These are phyloP conservation scores for Venturia effusa DNA, from an alignment of 2,329 filamentous ascomycete genomes.

Conservation along the genomic window DNA sequence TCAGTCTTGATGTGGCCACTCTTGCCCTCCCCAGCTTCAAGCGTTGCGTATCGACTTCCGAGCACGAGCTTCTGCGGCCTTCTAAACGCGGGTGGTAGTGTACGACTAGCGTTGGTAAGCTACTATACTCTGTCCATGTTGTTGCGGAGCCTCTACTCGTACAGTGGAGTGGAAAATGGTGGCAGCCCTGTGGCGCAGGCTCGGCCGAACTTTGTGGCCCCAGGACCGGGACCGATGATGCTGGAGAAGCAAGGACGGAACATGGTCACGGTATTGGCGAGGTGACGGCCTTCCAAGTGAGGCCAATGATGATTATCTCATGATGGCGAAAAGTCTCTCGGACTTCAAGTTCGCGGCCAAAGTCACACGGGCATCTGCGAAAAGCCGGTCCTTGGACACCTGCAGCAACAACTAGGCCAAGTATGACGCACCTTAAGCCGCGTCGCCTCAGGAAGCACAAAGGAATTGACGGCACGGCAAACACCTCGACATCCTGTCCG, in stretches of 20 bases:
- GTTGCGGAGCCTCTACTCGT: not conserved
- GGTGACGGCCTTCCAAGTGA: not conserved
- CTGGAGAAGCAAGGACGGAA: not conserved
- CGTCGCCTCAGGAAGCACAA: not conserved
- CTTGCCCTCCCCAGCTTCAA: slow-evolving; percentile 49
- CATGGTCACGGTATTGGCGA: not conserved
- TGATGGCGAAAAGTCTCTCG: too few relatives aligned
- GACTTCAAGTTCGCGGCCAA: too few relatives aligned
- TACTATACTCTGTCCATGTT: not conserved
- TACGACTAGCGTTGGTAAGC: not conserved
- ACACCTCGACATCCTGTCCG: too few relatives aligned
- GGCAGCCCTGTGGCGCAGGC: not conserved
- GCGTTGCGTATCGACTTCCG: slow-evolving; percentile 2
- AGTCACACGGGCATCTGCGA: too few relatives aligned
- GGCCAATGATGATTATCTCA: not conserved
- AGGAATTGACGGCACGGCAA: too few relatives aligned
- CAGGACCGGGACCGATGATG: not conserved
- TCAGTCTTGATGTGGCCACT: slow-evolving; percentile 72
- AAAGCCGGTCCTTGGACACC: too few relatives aligned
- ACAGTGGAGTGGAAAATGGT: not conserved
- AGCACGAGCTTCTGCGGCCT: not conserved
- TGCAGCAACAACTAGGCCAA: too few relatives aligned
- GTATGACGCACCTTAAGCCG: not conserved
- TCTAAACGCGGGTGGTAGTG: not conserved
- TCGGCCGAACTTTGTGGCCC: not conserved